phyloP scores from a whole-genome alignment of 768 basidiomycete genomes.

The Amanita thiersii region DNA sequence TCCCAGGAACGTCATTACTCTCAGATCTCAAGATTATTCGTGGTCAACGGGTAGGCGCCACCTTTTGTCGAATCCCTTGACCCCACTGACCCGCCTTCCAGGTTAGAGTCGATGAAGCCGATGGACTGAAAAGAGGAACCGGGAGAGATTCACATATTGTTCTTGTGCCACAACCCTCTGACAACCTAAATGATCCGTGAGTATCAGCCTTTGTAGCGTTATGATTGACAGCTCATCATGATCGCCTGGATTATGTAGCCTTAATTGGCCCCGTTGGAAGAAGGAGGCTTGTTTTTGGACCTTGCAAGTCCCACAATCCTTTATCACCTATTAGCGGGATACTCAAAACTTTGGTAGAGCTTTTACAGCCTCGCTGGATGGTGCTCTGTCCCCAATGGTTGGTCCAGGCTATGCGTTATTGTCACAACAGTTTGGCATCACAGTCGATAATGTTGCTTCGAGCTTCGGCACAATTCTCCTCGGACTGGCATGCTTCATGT shows the following conservation, averaged over 20 bases:
- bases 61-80: no score
- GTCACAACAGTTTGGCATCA: slow-evolving; percentile 29
- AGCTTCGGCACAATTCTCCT: slow-evolving; percentile 33
- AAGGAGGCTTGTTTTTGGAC: slow-evolving; percentile 40
- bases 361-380: slow-evolving; percentile 32
- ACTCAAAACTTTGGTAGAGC: no score
- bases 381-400: slow-evolving; percentile 33
- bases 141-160: slow-evolving; percentile 29
- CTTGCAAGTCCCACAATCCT: slow-evolving; percentile 22
- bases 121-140: slow-evolving; percentile 25
- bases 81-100: no score
- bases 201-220: slow-evolving; percentile 10
- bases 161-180: slow-evolving; percentile 35
- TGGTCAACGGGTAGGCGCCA: no score
- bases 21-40: slow-evolving; percentile 28
- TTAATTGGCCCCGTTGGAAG: slow-evolving; percentile 38
- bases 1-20: slow-evolving; percentile 33
- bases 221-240: background rate
- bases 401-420: slow-evolving; percentile 34
- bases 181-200: slow-evolving; percentile 34
- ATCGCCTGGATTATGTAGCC: no score
- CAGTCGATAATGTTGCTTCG: slow-evolving; percentile 33
- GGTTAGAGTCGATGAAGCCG: slow-evolving; percentile 24
- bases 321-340: no score
- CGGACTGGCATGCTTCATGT: slow-evolving; percentile 36